A percentile compares a stretch with the other conserved stretches of the same genome.
Evolutionary conservation across 805 yeast species (phyloP).

Genomic region (Lipomyces spencermartinsiae): DNA sequence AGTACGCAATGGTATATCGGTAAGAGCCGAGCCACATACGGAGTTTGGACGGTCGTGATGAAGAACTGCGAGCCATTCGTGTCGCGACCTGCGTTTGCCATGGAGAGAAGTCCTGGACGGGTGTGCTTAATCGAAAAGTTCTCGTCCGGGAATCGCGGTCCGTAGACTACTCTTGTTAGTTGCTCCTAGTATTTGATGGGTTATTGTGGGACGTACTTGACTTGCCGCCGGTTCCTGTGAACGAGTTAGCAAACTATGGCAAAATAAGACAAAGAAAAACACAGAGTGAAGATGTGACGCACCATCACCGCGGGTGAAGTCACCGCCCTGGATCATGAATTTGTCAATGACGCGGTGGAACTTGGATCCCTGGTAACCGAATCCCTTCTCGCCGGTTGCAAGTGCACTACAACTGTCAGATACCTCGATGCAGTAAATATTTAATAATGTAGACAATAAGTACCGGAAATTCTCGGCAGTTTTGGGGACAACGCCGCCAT

Average conservation of each 20-base stretch:
- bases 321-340: constrained; percentile 90
- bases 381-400: constrained; percentile 74
- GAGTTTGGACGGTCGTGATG: constrained; percentile 87
- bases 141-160: constrained; percentile 76
- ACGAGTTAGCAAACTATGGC: not conserved
- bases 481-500: constrained; percentile 84
- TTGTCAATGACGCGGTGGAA: constrained; percentile 74
- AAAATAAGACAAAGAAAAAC: not conserved
- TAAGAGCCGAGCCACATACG: constrained; percentile 41
- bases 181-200: not conserved
- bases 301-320: constrained; percentile 60
- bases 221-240: constrained; percentile 69
- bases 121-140: constrained; percentile 58
- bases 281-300: not conserved
- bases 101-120: constrained; percentile 70
- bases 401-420: constrained; percentile 61
- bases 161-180: constrained; percentile 58
- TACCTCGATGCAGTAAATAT: constrained; percentile 46
- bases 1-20: not conserved
- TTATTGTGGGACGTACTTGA: constrained; percentile 34
- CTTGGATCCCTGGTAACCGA: constrained; percentile 67
- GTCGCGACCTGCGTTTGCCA: constrained; percentile 77
- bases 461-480: constrained; percentile 84
- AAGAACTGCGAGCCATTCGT: constrained; percentile 92
- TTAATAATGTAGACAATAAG: not conserved